Conservation (phyloP, 2,329 filamentous ascomycete genomes). For the Fusarium pseudonygamai region DNA sequence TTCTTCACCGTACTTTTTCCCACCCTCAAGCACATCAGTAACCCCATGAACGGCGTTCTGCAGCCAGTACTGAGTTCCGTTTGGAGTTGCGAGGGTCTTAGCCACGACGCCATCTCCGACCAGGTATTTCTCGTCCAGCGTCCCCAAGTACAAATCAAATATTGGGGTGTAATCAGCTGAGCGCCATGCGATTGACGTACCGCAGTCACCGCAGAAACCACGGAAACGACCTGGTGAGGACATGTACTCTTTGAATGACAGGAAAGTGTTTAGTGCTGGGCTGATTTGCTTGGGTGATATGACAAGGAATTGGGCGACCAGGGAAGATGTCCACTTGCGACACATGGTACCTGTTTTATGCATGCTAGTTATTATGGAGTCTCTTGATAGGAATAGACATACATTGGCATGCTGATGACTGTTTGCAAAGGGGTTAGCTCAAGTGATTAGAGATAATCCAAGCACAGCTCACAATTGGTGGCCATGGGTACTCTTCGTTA, state of each 20-base stretch:
- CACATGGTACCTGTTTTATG: slow-evolving; percentile 22
- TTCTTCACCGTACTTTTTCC: slow-evolving; percentile 10
- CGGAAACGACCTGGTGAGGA: slow-evolving; percentile 16
- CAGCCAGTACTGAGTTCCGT: slow-evolving; percentile 26
- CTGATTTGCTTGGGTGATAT: slow-evolving; percentile 3
- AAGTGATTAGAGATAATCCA: not conserved
- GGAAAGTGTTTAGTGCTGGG: not conserved
- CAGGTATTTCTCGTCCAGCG: slow-evolving; percentile 21
- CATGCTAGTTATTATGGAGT: not conserved
- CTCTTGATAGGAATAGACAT: not conserved
- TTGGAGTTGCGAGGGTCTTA: slow-evolving; percentile 8
- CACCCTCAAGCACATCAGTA: slow-evolving; percentile 19
- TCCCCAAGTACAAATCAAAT: slow-evolving; percentile 23
- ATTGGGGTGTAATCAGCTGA: slow-evolving; percentile 16
- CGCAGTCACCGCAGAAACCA: slow-evolving; percentile 17
- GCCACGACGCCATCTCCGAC: not conserved
- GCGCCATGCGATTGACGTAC: slow-evolving; percentile 17
- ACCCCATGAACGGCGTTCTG: slow-evolving; percentile 12
- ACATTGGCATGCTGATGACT: slow-evolving; percentile 29
- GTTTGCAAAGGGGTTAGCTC: not conserved
- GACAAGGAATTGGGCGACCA: slow-evolving; percentile 21
- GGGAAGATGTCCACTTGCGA: slow-evolving; percentile 27
- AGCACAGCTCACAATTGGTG: not conserved
- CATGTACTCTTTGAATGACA: slow-evolving; percentile 11
- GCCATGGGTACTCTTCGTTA: not conserved